These are phyloP conservation scores for Limnomonas spitsbergensis DNA, from an alignment of 139 green algal genomes.

Conservation along the genomic window DNA sequence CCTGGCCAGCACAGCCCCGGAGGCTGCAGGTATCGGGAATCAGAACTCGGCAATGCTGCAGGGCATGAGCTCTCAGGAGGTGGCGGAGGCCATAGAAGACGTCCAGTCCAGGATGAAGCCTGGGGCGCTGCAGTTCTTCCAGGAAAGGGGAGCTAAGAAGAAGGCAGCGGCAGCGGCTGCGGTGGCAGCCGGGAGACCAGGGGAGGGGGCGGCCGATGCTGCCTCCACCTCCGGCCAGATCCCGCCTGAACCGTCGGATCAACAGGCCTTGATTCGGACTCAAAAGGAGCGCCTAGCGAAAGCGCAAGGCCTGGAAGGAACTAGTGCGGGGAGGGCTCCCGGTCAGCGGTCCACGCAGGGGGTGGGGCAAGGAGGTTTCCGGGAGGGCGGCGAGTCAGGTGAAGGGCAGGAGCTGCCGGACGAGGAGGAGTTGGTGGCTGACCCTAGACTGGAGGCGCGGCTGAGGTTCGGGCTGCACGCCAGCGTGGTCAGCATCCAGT, in stretches of 20 bases:
- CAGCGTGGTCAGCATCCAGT: conserved; percentile 34
- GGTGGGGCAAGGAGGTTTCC: too few relatives aligned
- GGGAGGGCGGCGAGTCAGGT: too few relatives aligned
- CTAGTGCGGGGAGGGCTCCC: neutral
- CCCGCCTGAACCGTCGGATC: too few relatives aligned
- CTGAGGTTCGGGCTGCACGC: conserved; percentile 41
- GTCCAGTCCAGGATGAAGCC: neutral
- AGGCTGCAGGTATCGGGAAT: neutral
- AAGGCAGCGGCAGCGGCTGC: neutral
- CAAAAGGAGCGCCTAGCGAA: too few relatives aligned
- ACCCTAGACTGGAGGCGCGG: conserved; percentile 36
- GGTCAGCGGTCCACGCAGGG: too few relatives aligned
- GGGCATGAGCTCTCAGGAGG: neutral
- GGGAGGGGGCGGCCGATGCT: too few relatives aligned
- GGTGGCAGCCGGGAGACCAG: neutral
- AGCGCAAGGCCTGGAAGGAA: neutral
- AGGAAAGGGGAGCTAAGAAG: neutral
- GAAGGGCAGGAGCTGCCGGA: too few relatives aligned
- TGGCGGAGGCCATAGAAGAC: neutral
- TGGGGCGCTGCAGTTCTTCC: neutral
- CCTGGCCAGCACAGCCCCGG: too few relatives aligned
- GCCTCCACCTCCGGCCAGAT: too few relatives aligned
- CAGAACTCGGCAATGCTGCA: neutral
- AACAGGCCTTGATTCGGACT: too few relatives aligned
- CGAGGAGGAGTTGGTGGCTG: conserved; percentile 5